Conservation (phyloP, 139 green algal genomes). For the Haematococcus sp. region DNA sequence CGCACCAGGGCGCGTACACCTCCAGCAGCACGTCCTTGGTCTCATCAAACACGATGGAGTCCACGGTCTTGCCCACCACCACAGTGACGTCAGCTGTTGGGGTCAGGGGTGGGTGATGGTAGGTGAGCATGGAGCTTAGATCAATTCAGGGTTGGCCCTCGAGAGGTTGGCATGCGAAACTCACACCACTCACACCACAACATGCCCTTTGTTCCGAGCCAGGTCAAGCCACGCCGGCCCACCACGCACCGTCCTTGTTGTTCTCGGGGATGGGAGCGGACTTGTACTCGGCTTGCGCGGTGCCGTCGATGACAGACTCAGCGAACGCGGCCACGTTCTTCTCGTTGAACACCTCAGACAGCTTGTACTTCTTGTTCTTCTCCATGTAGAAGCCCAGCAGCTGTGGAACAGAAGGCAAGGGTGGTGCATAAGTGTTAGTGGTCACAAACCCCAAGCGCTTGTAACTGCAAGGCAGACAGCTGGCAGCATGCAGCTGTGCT, state of each 20-base stretch:
- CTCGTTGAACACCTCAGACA: constrained; percentile 31
- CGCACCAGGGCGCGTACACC: constrained; percentile 88
- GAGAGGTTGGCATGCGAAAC: not conserved
- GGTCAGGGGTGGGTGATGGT: constrained; percentile 1
- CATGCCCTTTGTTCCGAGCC: not conserved
- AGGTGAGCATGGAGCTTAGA: not conserved
- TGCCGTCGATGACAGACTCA: constrained; percentile 53
- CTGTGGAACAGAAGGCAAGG: constrained; percentile 2
- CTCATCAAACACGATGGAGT: constrained; percentile 59
- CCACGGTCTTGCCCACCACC: constrained; percentile 74
- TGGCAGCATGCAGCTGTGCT: not conserved
- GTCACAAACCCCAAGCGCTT: not conserved
- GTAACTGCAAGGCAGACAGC: not conserved
- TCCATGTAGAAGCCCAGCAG: constrained; percentile 72
- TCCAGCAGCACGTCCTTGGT: constrained; percentile 75
- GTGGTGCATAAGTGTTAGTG: not conserved
- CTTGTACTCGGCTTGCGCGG: constrained; percentile 56
- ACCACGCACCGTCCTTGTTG: constrained; percentile 24
- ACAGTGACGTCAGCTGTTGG: constrained; percentile 54
- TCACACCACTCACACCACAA: not conserved
- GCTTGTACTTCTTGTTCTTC: constrained; percentile 65
- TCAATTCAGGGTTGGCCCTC: not conserved
- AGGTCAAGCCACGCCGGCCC: constrained; percentile 16
- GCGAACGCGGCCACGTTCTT: constrained; percentile 54
- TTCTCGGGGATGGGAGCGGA: constrained; percentile 54